These are phyloP conservation scores for Silene latifolia DNA, from an alignment of 148 eudicot genomes.

Conservation along the genomic window DNA sequence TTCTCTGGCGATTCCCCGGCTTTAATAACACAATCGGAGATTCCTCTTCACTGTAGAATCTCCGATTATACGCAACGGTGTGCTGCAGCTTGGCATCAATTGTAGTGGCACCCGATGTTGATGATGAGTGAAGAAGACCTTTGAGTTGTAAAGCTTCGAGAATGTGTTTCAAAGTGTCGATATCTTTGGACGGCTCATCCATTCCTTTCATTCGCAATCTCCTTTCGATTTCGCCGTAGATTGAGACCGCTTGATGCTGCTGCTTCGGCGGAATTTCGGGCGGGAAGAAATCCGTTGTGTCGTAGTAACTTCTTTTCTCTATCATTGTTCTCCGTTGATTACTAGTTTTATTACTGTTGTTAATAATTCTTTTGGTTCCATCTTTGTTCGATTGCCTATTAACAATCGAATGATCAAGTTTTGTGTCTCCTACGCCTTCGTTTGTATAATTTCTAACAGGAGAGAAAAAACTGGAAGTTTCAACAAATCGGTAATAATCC, in stretches of 20 bases:
- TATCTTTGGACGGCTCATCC: slow-evolving; percentile 70
- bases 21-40: too few relatives aligned
- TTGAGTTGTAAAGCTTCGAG: slow-evolving; percentile 88
- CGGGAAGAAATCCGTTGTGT: slow-evolving; percentile 66
- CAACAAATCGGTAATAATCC: slow-evolving; percentile 31
- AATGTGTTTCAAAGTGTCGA: slow-evolving; percentile 72
- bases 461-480: slow-evolving; percentile 18
- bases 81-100: too few relatives aligned
- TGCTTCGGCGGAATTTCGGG: slow-evolving; percentile 19
- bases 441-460: too few relatives aligned
- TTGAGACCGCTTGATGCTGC: slow-evolving; percentile 35
- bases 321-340: slow-evolving; percentile 28
- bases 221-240: slow-evolving; percentile 63
- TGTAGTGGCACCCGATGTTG: too few relatives aligned
- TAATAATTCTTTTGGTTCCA: too few relatives aligned
- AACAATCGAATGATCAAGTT: too few relatives aligned
- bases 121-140: slow-evolving; percentile 72
- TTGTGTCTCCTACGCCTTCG: too few relatives aligned
- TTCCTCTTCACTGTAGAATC: too few relatives aligned
- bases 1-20: too few relatives aligned
- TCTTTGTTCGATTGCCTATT: too few relatives aligned
- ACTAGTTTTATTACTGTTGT: slow-evolving; percentile 1
- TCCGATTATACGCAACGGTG: too few relatives aligned
- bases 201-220: slow-evolving; percentile 70
- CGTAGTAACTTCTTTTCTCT: slow-evolving; percentile 52